Evolutionary conservation across 495 filamentous ascomycete species (phyloP), one percentile per base, ranked within the genome.

Genomic region (Hypomontagnella submonticulosa): DNA sequence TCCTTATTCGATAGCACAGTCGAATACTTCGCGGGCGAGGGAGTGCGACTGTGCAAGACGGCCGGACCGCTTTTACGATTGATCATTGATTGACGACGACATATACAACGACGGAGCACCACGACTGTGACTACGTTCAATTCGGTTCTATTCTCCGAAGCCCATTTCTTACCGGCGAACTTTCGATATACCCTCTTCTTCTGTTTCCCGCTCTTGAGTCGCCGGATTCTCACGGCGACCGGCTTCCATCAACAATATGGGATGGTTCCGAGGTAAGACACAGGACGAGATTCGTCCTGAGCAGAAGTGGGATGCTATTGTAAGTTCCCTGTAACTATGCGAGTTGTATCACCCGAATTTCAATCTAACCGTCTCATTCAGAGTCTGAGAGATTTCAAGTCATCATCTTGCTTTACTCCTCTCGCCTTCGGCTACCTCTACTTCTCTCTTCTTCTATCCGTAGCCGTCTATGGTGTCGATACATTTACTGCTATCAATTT

Each of bases 271-370:
- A 23, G 84, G 90, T 64, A 85, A 90, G 70, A 90, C 89, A 71
- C 76, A 80, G 69, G 84, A 83, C 36, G 82, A 85, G 47, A 85
- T 92, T 44, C 77, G 81, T 37, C 82, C 92, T 54, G 92, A 96
- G 76, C 90, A 96, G 79, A 92, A 91, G 82, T 99, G 95, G 92
- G 91, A 93, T 69, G 97, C 92, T 67, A 92, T 99, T 71, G 93
- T 96, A 83, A 60, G 91, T 80, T 53, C 3, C 27, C 36, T 61
- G 15, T 2, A 34, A 32, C 1, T 18, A 33, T 42, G 18, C 20
- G 34, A 13, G 12, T 32, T 30, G n/a, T 6, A 33, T 15, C 23
- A 30, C 23, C 46, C 44, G 48, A 33, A 47, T 48, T 33, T 40
- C 19, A 52, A 52, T 30, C 59, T 49, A 46, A 66, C 62, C 15